phyloP scores from a whole-genome alignment of 768 basidiomycete genomes.

The Auriscalpium orientale region DNA sequence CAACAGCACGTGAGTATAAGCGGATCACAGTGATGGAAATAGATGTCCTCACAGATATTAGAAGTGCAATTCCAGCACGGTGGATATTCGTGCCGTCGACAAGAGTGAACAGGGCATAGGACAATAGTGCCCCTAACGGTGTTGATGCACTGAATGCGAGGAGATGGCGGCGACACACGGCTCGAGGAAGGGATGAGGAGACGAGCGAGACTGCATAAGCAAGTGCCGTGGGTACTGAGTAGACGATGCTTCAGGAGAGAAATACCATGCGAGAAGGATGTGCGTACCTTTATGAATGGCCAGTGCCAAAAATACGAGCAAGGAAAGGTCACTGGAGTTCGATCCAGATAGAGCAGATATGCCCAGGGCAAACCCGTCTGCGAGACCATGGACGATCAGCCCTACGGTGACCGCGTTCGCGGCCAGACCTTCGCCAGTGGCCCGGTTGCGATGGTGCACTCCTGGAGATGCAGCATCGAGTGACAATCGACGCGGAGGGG shows the following conservation, averaged over 20 bases:
- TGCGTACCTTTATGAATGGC: constrained; percentile 78
- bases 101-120: constrained; percentile 58
- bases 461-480: constrained; percentile 2
- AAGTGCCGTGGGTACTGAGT: constrained; percentile 79
- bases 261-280: neutral
- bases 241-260: neutral
- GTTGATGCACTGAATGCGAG: constrained; percentile 78
- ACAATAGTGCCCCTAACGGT: constrained; percentile 72
- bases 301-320: constrained; percentile 87
- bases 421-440: constrained; percentile 3
- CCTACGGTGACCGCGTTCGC: constrained; percentile 74
- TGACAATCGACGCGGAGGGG: neutral
- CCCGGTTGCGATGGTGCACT: constrained; percentile 8
- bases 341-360: constrained; percentile 49
- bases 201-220: constrained; percentile 83
- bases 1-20: constrained; percentile 1
- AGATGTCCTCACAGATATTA: constrained; percentile 59
- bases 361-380: constrained; percentile 90
- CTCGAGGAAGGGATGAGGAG: constrained; percentile 59
- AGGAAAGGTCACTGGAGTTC: constrained; percentile 41
- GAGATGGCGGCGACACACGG: constrained; percentile 68
- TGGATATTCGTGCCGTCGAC: constrained; percentile 38
- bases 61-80: constrained; percentile 70
- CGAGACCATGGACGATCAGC: constrained; percentile 78
- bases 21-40: neutral